These are phyloP conservation scores for Rosa multiflora DNA, from an alignment of 306 rosid genomes.

Conservation along the genomic window DNA sequence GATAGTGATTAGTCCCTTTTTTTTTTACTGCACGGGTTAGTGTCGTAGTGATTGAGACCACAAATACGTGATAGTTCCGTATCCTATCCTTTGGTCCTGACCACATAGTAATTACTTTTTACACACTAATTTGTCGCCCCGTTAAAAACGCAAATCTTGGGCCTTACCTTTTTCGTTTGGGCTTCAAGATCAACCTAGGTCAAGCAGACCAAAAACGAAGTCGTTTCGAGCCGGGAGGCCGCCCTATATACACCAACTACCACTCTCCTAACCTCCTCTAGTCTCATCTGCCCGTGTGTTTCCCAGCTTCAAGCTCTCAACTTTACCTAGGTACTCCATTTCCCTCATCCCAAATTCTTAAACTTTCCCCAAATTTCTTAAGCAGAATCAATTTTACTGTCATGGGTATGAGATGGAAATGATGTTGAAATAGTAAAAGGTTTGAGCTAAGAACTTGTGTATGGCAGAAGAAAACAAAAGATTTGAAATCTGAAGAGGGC, in stretches of 20 bases:
- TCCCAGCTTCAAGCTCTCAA: not conserved
- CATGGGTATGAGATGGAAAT: slow-evolving; percentile 41
- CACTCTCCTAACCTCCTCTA: not conserved
- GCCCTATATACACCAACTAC: not conserved
- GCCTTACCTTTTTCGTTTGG: too few relatives aligned
- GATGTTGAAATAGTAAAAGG: slow-evolving; percentile 82
- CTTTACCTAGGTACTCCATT: not conserved
- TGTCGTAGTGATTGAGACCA: too few relatives aligned
- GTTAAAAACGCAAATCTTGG: too few relatives aligned
- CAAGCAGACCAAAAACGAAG: not conserved
- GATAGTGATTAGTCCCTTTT: too few relatives aligned
- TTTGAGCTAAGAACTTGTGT: slow-evolving; percentile 58
- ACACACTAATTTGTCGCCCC: too few relatives aligned
- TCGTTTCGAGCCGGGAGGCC: not conserved
- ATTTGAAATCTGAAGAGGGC: slow-evolving; percentile 53
- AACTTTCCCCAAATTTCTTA: not conserved
- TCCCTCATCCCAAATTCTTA: not conserved
- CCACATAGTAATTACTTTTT: too few relatives aligned
- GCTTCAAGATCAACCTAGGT: not conserved
- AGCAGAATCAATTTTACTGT: not conserved
- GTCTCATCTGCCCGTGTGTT: not conserved
- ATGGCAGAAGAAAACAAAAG: slow-evolving; percentile 25
- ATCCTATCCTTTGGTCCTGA: too few relatives aligned
- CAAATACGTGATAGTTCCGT: too few relatives aligned
- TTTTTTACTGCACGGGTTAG: too few relatives aligned